Base-by-base conservation (phyloP, 2,329 filamentous ascomycete species). In the Alternaria rosae region DNA sequence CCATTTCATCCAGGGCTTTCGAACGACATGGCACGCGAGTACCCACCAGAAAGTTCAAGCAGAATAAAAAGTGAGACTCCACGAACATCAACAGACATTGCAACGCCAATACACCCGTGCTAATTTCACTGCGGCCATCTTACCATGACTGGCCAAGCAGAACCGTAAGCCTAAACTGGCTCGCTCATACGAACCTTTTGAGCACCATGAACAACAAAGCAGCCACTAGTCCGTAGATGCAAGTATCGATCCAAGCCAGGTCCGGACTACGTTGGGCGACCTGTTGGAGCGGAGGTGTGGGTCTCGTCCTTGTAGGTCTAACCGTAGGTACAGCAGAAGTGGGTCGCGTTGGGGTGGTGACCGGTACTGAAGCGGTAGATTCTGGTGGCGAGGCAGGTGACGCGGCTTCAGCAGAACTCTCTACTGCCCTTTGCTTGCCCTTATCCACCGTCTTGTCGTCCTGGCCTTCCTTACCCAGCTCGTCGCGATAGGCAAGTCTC, bases 221-320 rank as follows among this genome's bases (percentile, higher is more conserved):
- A 13, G 92, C 84, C 0, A 92, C 82, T 17, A 97, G 80, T 7
- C 88, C 90, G 21, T 90, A 87, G 67, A 97, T 97, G 38, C 90
- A 86, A 65, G 92, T 88, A 78, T 97, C 94, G 17, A 97, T 84
- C 91, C 92, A 97, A 12, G 88, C 81, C 2, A 89, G 87, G 15
- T 86, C 84, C 54, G 83, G 76, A 42, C 55, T 65, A 13, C 60
- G 76, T 72, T 69, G 78, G 60, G 67, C 64, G 51, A 70, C 47
- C 52, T 70, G 65, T 44, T 71, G 61, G 43, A 63, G 43, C 15
- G 65, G 54, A 3, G 65, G 59, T 25, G 64, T 43, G 8, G 54
- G 64, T 21, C 59, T 55, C 15, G 66, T 72, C 25, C 70, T 61
- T 10, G 69, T 70, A 3, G 68, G 69, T 25, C 54, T 62, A 20